These are phyloP conservation scores for Tetradesmus obliquus DNA, from an alignment of 139 green algal species.

Conservation along the genomic window DNA sequence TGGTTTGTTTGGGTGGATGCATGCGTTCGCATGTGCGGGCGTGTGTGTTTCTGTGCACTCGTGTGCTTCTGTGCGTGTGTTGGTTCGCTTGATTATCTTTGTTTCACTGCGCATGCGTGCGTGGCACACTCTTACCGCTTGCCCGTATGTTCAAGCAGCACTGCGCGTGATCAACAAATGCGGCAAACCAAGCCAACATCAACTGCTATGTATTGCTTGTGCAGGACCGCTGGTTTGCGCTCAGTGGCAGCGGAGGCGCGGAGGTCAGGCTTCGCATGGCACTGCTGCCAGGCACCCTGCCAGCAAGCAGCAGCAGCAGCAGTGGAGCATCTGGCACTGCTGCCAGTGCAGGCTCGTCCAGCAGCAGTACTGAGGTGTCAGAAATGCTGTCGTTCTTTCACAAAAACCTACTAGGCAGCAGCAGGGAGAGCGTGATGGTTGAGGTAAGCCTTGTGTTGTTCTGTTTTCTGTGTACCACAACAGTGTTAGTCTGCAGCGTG, in stretches of 20 bases:
- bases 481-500: neutral
- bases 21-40: neutral
- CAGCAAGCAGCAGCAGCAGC: neutral
- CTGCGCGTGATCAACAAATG: too few species aligned
- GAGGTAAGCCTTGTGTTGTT: slow-evolving; percentile 14
- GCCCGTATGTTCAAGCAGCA: too few species aligned
- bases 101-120: neutral
- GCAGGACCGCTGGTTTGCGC: slow-evolving; percentile 62
- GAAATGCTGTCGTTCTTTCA: slow-evolving; percentile 51
- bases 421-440: slow-evolving; percentile 33
- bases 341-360: neutral
- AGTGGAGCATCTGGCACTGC: neutral
- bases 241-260: slow-evolving; percentile 50
- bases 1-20: neutral
- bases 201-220: neutral
- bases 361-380: slow-evolving; percentile 43
- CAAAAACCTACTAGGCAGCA: slow-evolving; percentile 9
- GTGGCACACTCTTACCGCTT: neutral
- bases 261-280: slow-evolving; percentile 58
- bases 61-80: neutral
- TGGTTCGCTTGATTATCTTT: too few species aligned
- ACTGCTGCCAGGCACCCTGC: slow-evolving; percentile 43
- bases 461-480: neutral
- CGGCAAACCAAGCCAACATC: too few species aligned
- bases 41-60: neutral